Conservation (phyloP, 805 yeast species). For the Hermanozyma aechmeae region DNA sequence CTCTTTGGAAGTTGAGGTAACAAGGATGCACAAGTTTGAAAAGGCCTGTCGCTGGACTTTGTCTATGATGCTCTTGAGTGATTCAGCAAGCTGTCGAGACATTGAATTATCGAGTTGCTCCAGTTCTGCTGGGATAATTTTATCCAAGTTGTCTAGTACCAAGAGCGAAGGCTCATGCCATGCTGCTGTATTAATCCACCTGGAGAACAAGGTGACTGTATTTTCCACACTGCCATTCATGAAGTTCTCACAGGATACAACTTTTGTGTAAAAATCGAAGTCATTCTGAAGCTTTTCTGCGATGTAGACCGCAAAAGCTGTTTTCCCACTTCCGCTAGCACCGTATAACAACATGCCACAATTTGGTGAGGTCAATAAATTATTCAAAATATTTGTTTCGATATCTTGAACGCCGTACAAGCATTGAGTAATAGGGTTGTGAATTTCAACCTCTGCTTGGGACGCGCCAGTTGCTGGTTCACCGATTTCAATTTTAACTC, state of each 20-base stretch:
- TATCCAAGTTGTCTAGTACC: conserved; percentile 71
- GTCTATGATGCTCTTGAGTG: conserved; percentile 36
- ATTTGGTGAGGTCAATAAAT: conserved; percentile 33
- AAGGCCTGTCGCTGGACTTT: conserved; percentile 35
- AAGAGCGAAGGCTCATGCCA: conserved; percentile 78
- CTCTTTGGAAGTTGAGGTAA: conserved; percentile 58
- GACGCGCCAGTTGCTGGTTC: no score
- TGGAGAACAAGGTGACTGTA: conserved; percentile 29
- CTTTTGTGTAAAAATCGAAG: conserved; percentile 36
- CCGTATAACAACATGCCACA: conserved; percentile 63
- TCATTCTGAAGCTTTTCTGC: conserved; percentile 22
- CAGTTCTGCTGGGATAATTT: conserved; percentile 56
- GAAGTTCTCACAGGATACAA: conserved; percentile 44
- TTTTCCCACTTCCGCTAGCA: conserved; percentile 74
- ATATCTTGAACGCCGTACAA: no score
- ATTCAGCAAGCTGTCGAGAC: conserved; percentile 59
- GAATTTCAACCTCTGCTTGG: no score
- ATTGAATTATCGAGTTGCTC: conserved; percentile 50
- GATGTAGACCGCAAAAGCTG: conserved; percentile 41
- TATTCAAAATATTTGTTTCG: no score
- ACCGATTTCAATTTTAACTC: conserved; percentile 44
- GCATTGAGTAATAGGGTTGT: no score
- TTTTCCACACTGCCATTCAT: conserved; percentile 40
- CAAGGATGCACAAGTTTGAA: conserved; percentile 45
- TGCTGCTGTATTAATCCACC: conserved; percentile 41